Evolutionary conservation across 306 rosid species (phyloP).

Genomic region (Dalbergia oliveri): DNA sequence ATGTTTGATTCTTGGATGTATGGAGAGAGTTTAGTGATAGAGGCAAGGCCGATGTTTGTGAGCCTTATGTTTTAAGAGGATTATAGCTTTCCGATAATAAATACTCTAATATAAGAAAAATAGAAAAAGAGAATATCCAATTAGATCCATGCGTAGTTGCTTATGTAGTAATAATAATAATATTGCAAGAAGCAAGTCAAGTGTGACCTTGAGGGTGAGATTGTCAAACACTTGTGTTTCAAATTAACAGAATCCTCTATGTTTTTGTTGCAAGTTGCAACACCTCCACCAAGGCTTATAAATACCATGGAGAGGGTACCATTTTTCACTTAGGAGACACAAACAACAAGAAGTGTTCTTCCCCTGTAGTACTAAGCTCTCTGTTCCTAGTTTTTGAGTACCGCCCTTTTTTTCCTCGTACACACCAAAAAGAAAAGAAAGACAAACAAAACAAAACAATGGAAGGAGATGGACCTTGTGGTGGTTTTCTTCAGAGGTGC

Average conservation of each 20-base stretch:
- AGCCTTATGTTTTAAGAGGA: no score
- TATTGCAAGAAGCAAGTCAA: conserved; percentile 36
- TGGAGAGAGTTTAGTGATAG: no score
- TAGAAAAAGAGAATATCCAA: no score
- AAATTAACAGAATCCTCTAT: not conserved
- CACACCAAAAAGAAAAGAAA: not conserved
- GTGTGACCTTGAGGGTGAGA: conserved; percentile 42
- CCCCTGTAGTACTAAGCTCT: conserved; percentile 50
- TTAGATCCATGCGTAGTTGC: no score
- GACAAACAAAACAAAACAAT: conserved; percentile 6
- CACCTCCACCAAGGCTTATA: conserved; percentile 45
- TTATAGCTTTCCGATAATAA: no score
- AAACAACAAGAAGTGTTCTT: conserved; percentile 50
- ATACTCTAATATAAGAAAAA: no score
- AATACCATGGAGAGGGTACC: conserved; percentile 44
- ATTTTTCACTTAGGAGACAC: conserved; percentile 59
- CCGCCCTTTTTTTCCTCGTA: not conserved
- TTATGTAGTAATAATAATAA: no score
- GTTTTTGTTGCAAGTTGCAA: not conserved
- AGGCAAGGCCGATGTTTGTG: no score
- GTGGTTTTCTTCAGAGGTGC: conserved; percentile 56
- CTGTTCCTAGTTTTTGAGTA: conserved; percentile 14
- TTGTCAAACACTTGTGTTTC: conserved; percentile 1
- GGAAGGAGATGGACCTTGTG: conserved; percentile 55
- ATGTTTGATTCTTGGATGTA: no score